A percentile compares a stretch with the other conserved stretches of the same genome.
Evolutionary conservation across 495 filamentous ascomycete genomes (phyloP).

Genomic region (Filosporella fistucella): DNA sequence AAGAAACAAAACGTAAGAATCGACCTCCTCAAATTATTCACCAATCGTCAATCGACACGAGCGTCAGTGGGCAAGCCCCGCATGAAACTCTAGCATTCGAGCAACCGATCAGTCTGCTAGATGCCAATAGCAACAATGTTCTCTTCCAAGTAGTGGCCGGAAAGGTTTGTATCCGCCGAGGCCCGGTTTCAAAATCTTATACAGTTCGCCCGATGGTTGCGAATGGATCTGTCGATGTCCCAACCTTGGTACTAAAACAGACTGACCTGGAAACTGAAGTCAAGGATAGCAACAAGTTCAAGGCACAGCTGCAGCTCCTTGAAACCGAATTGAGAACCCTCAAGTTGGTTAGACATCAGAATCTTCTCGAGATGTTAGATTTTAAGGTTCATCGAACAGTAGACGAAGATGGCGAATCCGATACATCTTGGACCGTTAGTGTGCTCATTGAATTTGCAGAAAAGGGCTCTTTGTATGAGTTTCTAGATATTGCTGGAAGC

Average conservation of each 20-base stretch:
- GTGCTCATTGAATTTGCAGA: slow-evolving; percentile 74
- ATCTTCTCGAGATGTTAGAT: slow-evolving; percentile 71
- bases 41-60: slow-evolving; percentile 30
- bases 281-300: slow-evolving; percentile 52
- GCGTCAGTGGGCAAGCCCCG: slow-evolving; percentile 25
- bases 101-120: slow-evolving; percentile 55
- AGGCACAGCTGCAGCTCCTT: slow-evolving; percentile 60
- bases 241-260: slow-evolving; percentile 68
- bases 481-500: slow-evolving; percentile 72
- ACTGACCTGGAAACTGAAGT: slow-evolving; percentile 50
- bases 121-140: slow-evolving; percentile 48
- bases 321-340: slow-evolving; percentile 67
- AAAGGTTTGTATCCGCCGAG: slow-evolving; percentile 52
- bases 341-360: slow-evolving; percentile 70
- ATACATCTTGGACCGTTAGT: slow-evolving; percentile 68
- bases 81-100: slow-evolving; percentile 64
- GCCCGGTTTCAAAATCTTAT: slow-evolving; percentile 55
- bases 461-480: slow-evolving; percentile 76
- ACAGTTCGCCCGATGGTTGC: slow-evolving; percentile 61
- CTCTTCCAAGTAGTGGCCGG: slow-evolving; percentile 61
- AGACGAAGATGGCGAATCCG: slow-evolving; percentile 34
- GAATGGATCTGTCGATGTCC: slow-evolving; percentile 36
- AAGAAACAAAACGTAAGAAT: slow-evolving; percentile 41
- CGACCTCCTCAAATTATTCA: slow-evolving; percentile 26
- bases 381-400: slow-evolving; percentile 62